These are phyloP conservation scores for Linum tenue DNA, from an alignment of 345 rosid species.

Conservation along the genomic window DNA sequence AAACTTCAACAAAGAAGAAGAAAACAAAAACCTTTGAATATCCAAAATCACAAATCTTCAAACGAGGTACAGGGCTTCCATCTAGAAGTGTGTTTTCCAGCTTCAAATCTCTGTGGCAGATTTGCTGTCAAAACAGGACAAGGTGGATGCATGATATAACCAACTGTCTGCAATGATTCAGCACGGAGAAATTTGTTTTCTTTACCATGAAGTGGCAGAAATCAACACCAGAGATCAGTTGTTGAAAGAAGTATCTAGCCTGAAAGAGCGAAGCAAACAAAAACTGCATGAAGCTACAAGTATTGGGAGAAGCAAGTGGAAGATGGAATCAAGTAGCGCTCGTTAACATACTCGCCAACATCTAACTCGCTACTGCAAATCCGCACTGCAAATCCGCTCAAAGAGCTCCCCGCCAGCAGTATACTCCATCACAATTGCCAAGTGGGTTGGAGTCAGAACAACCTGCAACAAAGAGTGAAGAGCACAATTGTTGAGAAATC, in stretches of 20 bases:
- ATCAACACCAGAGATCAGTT: constrained; percentile 12
- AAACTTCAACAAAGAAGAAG: too few relatives aligned
- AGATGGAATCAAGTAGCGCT: too few relatives aligned
- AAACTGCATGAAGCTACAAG: neutral
- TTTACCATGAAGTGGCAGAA: constrained; percentile 7
- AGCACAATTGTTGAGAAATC: neutral
- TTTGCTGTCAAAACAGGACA: constrained; percentile 2
- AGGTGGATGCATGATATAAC: neutral
- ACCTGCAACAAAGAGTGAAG: constrained; percentile 1
- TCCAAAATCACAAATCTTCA: constrained; percentile 10
- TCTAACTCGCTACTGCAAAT: neutral
- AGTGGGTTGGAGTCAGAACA: constrained; percentile 9
- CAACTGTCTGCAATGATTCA: neutral
- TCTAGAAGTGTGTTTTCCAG: constrained; percentile 9
- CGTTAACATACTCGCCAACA: too few relatives aligned
- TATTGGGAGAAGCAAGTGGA: neutral
- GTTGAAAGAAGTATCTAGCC: constrained; percentile 11
- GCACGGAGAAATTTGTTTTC: neutral
- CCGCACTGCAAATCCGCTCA: constrained; percentile 8
- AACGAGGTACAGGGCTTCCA: constrained; percentile 9
- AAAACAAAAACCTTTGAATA: constrained; percentile 3
- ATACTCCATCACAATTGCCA: constrained; percentile 12
- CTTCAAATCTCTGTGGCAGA: constrained; percentile 11
- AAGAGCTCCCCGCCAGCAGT: constrained; percentile 11
- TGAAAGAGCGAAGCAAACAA: neutral